Base-by-base conservation (phyloP, 257 asterid species). In the Henckelia pumila region DNA sequence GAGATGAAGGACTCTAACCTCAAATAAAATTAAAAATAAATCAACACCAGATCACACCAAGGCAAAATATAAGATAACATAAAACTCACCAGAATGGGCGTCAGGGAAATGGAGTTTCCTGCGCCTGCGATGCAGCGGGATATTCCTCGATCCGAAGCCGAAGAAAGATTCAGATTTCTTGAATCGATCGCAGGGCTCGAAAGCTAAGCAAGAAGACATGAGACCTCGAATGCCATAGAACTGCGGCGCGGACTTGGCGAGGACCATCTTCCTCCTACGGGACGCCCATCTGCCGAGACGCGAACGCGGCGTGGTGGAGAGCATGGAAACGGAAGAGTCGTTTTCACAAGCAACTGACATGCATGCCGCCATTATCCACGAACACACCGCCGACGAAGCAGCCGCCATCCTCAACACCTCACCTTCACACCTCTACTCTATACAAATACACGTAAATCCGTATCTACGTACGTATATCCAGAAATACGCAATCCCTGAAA, bases 341-440 rank as follows among this genome's bases (percentile, higher is more conserved):
- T 83, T 86, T 33, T 85, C 95, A 72, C 76, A 82, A 73, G 88
- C 81, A 56, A 84, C 89, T 55, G 96, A 83, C 97, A 90, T 84
- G 97, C 97, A 86, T 81, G 92, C 95, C 78, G 89, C 96, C 88
- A 85, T 81, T 35, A 86, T 66, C 88, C 95, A 85, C 24, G 95
- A 83, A 71, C 91, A 80, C 55, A 82, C 84, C 78, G 63, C 81
- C 76, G 91, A 80, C 64, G 91, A 75, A 73, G 80, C 85, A 81
- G 87, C 87, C 85, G 75, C 75, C 61, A 44, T 50, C 59, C 58
- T 56, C 49, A 56, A 11, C 70, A 72, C 68, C 55, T 68, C 56
- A 25, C 32, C 44, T 59, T 52, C 8, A 21, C 40, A 33, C 67
- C 26, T 25, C 1, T 3, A 1, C 3, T 3, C 30, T 3, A 1